Evolutionary conservation across 2,329 filamentous ascomycete genomes (phyloP).

Genomic region (Sporothrix globosa): DNA sequence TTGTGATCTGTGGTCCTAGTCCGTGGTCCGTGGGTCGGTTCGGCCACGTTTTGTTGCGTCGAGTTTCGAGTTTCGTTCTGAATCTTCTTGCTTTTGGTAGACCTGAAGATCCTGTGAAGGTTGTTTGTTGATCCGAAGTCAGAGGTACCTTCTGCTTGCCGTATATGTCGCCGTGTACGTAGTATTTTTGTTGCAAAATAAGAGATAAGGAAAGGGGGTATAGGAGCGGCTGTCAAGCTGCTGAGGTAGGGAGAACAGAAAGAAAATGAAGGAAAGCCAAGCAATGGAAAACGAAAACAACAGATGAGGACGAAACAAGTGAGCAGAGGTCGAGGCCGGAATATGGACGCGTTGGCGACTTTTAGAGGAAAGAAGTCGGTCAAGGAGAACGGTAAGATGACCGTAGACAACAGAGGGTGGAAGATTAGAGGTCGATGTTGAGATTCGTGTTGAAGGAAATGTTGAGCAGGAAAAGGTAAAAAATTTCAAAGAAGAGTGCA

Average conservation of each 20-base stretch:
- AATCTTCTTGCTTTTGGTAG: not conserved
- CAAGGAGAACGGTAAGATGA: not conserved
- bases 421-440: not conserved
- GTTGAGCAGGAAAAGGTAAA: too few relatives aligned
- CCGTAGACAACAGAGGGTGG: not conserved
- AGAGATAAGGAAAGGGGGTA: too few relatives aligned
- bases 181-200: too few relatives aligned
- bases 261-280: not conserved
- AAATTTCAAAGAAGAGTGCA: constrained; percentile 23
- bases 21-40: constrained; percentile 5
- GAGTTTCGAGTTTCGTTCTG: constrained; percentile 14
- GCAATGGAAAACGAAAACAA: not conserved
- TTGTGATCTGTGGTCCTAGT: not conserved
- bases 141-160: not conserved
- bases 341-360: not conserved
- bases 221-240: not conserved
- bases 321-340: not conserved
- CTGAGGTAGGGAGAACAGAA: not conserved
- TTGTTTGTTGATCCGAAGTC: not conserved
- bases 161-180: not conserved
- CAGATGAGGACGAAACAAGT: not conserved
- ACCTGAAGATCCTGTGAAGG: not conserved
- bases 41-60: constrained; percentile 20
- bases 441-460: not conserved
- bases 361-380: not conserved